These are phyloP conservation scores for Coemansia reversa DNA, from an alignment of 192 early-diverging fungal species.

Conservation along the genomic window DNA sequence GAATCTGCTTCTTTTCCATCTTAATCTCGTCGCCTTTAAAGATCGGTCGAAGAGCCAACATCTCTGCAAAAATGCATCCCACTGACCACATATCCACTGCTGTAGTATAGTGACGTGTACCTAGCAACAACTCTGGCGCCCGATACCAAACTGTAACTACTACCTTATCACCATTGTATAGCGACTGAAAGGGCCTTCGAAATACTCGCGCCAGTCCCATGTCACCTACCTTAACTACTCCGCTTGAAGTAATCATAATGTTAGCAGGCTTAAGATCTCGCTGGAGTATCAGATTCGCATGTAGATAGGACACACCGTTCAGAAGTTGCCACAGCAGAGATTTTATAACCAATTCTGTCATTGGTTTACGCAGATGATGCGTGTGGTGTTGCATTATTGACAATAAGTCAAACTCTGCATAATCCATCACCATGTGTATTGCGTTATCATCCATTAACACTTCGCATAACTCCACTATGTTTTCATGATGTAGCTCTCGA, in stretches of 20 bases:
- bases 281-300: conserved; percentile 82
- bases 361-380: conserved; percentile 74
- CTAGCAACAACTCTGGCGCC: conserved; percentile 86
- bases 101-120: conserved; percentile 84
- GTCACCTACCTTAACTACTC: conserved; percentile 93
- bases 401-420: conserved; percentile 87
- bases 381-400: conserved; percentile 91
- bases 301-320: conserved; percentile 84
- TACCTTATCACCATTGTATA: conserved; percentile 82
- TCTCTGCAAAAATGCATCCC: conserved; percentile 94
- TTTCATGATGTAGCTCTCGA: conserved; percentile 85
- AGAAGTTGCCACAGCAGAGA: conserved; percentile 87
- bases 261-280: conserved; percentile 95
- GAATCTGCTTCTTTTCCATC: conserved; percentile 80
- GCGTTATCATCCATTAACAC: conserved; percentile 90
- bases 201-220: conserved; percentile 87
- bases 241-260: conserved; percentile 82
- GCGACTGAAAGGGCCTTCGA: conserved; percentile 66
- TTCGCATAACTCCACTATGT: conserved; percentile 83
- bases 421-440: conserved; percentile 97
- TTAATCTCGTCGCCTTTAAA: conserved; percentile 91
- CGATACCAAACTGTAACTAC: conserved; percentile 98
- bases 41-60: conserved; percentile 77
- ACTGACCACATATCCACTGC: conserved; percentile 77
- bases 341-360: conserved; percentile 83